Percentiles rank a stretch among this genome's conserved stretches.
Conservation (phyloP, 768 basidiomycete species). For the Holtermanniella nyarrowii region DNA sequence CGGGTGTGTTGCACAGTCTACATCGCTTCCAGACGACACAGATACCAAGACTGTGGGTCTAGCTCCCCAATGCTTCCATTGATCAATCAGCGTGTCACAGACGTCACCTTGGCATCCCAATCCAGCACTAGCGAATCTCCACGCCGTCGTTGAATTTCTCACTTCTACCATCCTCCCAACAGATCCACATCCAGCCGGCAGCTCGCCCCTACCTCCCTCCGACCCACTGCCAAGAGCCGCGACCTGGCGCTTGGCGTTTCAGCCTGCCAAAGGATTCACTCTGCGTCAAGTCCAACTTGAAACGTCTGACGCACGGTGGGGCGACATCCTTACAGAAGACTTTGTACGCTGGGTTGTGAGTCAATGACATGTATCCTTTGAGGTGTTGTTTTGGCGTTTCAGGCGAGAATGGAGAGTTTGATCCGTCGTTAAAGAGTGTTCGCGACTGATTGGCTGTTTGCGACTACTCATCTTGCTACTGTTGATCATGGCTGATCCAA, state of each 20-base stretch:
- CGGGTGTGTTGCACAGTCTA: conserved; percentile 25
- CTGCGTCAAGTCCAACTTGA: conserved; percentile 18
- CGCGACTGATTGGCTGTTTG: no score
- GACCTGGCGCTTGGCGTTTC: conserved; percentile 33
- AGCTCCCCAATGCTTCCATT: neutral
- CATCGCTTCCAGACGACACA: conserved; percentile 28
- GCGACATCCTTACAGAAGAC: conserved; percentile 28
- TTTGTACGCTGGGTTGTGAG: conserved; percentile 26
- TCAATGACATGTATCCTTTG: no score
- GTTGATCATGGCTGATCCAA: no score
- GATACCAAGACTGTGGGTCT: conserved; percentile 33
- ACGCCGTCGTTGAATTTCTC: conserved; percentile 21
- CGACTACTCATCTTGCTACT: no score
- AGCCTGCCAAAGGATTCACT: conserved; percentile 30
- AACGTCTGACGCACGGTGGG: conserved; percentile 15
- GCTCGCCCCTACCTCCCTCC: neutral
- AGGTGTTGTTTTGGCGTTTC: no score
- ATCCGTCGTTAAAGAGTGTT: no score
- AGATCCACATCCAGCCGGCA: conserved; percentile 15
- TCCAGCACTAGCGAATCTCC: conserved; percentile 26
- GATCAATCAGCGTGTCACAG: conserved; percentile 20
- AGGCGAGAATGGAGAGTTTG: no score
- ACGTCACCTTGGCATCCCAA: conserved; percentile 26
- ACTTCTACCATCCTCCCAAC: conserved; percentile 24
- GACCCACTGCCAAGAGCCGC: conserved; percentile 19